These are phyloP conservation scores for Pterulicium gracile DNA, from an alignment of 1,284 basidiomycete species.

Conservation along the genomic window DNA sequence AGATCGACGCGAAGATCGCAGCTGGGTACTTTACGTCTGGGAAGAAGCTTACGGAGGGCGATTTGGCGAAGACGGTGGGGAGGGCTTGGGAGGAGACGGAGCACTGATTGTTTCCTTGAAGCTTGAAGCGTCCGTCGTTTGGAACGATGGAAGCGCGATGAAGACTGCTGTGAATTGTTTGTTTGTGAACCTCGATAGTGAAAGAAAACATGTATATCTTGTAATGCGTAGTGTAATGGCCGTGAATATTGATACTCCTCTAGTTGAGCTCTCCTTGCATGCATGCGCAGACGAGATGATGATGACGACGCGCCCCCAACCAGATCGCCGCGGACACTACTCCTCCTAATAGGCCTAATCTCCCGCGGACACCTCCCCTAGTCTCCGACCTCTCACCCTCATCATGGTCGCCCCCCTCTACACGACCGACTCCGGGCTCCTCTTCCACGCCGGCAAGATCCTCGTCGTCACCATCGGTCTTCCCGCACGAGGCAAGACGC, in stretches of 20 bases:
- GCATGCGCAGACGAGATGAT: too few species aligned
- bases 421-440: slow-evolving; percentile 72
- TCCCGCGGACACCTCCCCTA: background rate
- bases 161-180: too few species aligned
- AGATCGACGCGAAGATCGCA: slow-evolving; percentile 92
- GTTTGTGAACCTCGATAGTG: too few species aligned
- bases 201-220: too few species aligned
- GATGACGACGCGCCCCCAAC: too few species aligned
- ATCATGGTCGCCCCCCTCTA: slow-evolving; percentile 84
- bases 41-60: slow-evolving; percentile 66
- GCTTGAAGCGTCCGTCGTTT: too few species aligned
- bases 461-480: slow-evolving; percentile 87
- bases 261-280: too few species aligned
- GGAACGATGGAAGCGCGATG: too few species aligned
- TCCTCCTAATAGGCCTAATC: too few species aligned
- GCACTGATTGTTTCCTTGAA: slow-evolving; percentile 31
- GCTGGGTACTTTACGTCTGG: slow-evolving; percentile 83
- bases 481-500: slow-evolving; percentile 92
- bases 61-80: slow-evolving; percentile 80
- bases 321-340: too few species aligned
- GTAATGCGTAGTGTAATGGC: too few species aligned
- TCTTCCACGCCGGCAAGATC: slow-evolving; percentile 94
- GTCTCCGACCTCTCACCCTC: background rate
- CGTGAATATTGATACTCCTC: too few species aligned
- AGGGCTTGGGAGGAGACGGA: slow-evolving; percentile 82